phyloP scores from a whole-genome alignment of 2,329 filamentous ascomycete species.

The Verticillium zaregamsianum region DNA sequence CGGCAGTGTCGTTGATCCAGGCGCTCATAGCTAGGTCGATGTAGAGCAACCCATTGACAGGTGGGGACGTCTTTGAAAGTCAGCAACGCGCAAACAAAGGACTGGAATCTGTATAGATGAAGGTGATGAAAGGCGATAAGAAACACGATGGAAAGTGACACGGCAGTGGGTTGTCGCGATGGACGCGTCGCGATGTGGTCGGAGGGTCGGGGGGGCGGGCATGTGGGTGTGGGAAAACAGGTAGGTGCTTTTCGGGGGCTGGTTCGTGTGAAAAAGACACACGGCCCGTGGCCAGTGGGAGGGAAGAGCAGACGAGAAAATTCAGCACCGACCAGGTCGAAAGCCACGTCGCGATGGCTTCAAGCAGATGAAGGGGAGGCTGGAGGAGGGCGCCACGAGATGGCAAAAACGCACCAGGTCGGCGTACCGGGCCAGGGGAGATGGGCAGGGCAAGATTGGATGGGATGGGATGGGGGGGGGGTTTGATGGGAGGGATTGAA shows the following conservation, averaged over 20 bases:
- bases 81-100: slow-evolving; percentile 36
- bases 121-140: slow-evolving; percentile 7
- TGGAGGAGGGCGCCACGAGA: not conserved
- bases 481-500: not conserved
- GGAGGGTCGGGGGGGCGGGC: not conserved
- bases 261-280: not conserved
- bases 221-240: not conserved
- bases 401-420: not conserved
- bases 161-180: not conserved
- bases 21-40: slow-evolving; percentile 60
- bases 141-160: not conserved
- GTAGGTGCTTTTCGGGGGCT: not conserved
- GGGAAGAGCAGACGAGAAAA: not conserved
- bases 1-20: slow-evolving; percentile 67
- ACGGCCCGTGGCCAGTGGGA: not conserved
- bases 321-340: not conserved
- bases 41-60: slow-evolving; percentile 44
- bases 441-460: not conserved
- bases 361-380: not conserved
- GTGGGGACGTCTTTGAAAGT: slow-evolving; percentile 37
- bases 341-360: not conserved
- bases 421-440: not conserved
- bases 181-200: not conserved
- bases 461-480: not conserved
- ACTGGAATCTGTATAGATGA: slow-evolving; percentile 39